Conservation (phyloP, 371 early-diverging fungal genomes). For the Mucor racemosus region DNA sequence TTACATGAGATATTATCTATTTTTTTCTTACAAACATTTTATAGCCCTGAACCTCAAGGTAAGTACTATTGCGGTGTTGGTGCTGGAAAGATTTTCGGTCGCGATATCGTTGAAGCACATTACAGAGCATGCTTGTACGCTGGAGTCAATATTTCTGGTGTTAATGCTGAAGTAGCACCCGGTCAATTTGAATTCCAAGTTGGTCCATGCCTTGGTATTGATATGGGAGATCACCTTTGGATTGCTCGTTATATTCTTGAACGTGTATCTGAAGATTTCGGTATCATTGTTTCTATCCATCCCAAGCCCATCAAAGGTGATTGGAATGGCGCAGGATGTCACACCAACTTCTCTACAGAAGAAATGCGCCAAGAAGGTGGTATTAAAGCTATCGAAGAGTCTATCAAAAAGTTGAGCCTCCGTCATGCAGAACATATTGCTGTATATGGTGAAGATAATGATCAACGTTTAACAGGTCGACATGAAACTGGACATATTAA, state of each 20-base stretch:
- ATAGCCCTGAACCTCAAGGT: conserved; percentile 50
- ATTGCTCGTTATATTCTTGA: conserved; percentile 52
- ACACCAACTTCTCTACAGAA: conserved; percentile 55
- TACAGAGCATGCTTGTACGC: conserved; percentile 65
- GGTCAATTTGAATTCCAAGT: conserved; percentile 60
- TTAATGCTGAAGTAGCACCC: conserved; percentile 58
- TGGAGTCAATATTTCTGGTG: conserved; percentile 51
- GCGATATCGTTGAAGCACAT: conserved; percentile 66
- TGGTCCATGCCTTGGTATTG: conserved; percentile 55
- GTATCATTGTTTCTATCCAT: conserved; percentile 47
- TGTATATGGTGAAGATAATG: conserved; percentile 59
- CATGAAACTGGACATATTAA: conserved; percentile 60
- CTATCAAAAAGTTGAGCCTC: conserved; percentile 51
- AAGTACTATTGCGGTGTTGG: conserved; percentile 68
- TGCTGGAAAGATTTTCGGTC: conserved; percentile 55
- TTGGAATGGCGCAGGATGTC: conserved; percentile 58
- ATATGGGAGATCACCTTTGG: conserved; percentile 57
- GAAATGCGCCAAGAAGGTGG: conserved; percentile 54
- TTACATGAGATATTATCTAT: too few relatives aligned
- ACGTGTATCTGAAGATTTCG: conserved; percentile 59
- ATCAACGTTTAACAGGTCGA: conserved; percentile 52
- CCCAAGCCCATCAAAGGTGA: conserved; percentile 58
- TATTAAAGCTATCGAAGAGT: conserved; percentile 49
- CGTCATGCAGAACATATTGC: conserved; percentile 53
- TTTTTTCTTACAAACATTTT: background rate